Conservation (phyloP, 768 basidiomycete species). For the Suillus placidus region DNA sequence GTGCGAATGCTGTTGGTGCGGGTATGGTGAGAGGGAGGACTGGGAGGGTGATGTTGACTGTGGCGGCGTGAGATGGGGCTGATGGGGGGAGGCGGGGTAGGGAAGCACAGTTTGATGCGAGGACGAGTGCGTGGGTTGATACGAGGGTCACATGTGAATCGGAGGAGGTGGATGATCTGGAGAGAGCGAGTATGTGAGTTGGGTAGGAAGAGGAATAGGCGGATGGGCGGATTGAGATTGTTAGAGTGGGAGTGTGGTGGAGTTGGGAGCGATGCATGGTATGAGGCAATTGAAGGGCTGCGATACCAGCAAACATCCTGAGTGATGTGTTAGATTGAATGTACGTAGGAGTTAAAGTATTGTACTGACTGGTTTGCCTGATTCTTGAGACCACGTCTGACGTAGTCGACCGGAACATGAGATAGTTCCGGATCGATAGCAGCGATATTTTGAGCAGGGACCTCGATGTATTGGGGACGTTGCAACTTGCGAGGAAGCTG, state of each 20-base stretch:
- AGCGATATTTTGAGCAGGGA: conserved; percentile 55
- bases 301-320: conserved; percentile 43
- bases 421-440: conserved; percentile 56
- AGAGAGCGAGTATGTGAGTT: conserved; percentile 57
- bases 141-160: conserved; percentile 48
- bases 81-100: conserved; percentile 57
- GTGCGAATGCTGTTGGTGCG: conserved; percentile 59
- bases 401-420: conserved; percentile 62
- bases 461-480: conserved; percentile 60
- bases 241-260: conserved; percentile 33
- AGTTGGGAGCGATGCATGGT: conserved; percentile 35
- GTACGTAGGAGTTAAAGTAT: conserved; percentile 8
- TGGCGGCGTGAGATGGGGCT: conserved; percentile 34
- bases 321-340: conserved; percentile 38
- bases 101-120: conserved; percentile 69
- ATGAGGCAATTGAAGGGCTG: conserved; percentile 46
- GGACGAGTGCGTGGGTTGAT: conserved; percentile 70
- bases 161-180: conserved; percentile 27
- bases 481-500: conserved; percentile 75
- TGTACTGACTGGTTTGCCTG: conserved; percentile 47
- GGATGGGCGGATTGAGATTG: conserved; percentile 35
- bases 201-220: conserved; percentile 36
- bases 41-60: conserved; percentile 50
- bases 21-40: conserved; percentile 67
- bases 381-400: conserved; percentile 52